Percentiles rank a stretch among this genome's conserved stretches.
Conservation (phyloP, 2,329 filamentous ascomycete species). For the Verticillium dahliae region DNA sequence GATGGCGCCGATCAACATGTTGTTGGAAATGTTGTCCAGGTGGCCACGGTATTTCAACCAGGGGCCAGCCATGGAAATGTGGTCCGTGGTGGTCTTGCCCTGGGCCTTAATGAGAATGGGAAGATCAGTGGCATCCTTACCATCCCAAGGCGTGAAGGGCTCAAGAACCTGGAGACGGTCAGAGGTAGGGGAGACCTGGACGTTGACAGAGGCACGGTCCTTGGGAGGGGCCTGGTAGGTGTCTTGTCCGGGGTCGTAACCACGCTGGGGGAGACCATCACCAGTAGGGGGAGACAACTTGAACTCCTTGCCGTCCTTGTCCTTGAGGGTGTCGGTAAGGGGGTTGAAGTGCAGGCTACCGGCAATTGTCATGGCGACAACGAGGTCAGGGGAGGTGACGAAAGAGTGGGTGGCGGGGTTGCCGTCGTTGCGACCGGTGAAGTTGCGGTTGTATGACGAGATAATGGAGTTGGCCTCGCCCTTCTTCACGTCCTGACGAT, state of each 20-base stretch:
- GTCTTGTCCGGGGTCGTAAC: conserved; percentile 86
- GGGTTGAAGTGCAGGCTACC: conserved; percentile 92
- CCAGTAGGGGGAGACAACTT: conserved; percentile 74
- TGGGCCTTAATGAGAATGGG: conserved; percentile 94
- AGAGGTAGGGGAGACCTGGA: conserved; percentile 80
- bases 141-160: conserved; percentile 84
- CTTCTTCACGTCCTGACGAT: conserved; percentile 89
- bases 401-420: conserved; percentile 94
- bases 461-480: conserved; percentile 93
- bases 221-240: conserved; percentile 93
- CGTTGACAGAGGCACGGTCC: conserved; percentile 65
- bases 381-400: conserved; percentile 83
- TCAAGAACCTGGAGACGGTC: conserved; percentile 90
- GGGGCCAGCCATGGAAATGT: conserved; percentile 94
- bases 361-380: conserved; percentile 79
- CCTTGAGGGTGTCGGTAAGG: conserved; percentile 83
- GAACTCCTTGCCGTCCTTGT: conserved; percentile 96
- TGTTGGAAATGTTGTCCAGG: conserved; percentile 99
- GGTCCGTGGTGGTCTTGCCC: conserved; percentile 95
- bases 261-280: conserved; percentile 68
- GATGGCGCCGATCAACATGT: conserved; percentile 97
- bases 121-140: conserved; percentile 77
- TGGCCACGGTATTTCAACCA: conserved; percentile 99
- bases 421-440: conserved; percentile 94
- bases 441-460: conserved; percentile 99